These are phyloP conservation scores for Penicillium sp. DNA, from an alignment of 2,329 filamentous ascomycete species.

Conservation along the genomic window DNA sequence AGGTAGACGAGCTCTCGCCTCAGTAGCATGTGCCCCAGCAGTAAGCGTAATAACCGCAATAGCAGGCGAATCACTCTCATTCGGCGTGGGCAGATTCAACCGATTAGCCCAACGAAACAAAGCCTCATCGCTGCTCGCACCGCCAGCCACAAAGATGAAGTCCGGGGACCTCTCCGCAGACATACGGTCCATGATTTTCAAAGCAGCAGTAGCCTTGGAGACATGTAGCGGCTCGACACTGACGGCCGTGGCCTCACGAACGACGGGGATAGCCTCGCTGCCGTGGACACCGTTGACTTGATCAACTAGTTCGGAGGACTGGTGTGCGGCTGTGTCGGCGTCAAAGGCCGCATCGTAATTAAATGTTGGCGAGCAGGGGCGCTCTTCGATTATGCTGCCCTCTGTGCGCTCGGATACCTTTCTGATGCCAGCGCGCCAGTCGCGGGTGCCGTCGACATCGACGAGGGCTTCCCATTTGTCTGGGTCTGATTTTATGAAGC, in stretches of 20 bases:
- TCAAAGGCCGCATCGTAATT: constrained; percentile 78
- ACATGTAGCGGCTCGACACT: constrained; percentile 79
- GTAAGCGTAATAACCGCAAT: constrained; percentile 73
- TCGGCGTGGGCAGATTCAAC: constrained; percentile 41
- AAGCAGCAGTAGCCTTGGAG: constrained; percentile 77
- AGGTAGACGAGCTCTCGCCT: constrained; percentile 74
- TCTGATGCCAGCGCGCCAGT: constrained; percentile 78
- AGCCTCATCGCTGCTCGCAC: constrained; percentile 83
- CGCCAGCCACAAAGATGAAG: constrained; percentile 82
- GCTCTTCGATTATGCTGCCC: constrained; percentile 77
- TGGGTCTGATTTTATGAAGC: constrained; percentile 63
- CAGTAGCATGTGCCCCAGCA: constrained; percentile 75
- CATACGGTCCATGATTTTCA: constrained; percentile 61
- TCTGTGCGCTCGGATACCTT: constrained; percentile 79
- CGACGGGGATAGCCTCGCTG: constrained; percentile 72
- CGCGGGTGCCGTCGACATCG: constrained; percentile 62
- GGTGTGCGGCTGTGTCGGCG: constrained; percentile 67
- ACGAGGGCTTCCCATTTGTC: constrained; percentile 71
- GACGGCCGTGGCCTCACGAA: constrained; percentile 73
- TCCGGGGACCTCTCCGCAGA: constrained; percentile 56
- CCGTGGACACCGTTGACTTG: constrained; percentile 92
- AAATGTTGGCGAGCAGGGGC: constrained; percentile 80
- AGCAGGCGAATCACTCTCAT: neutral
- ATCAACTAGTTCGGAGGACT: constrained; percentile 81
- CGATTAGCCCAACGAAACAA: constrained; percentile 92